Conservation (phyloP, 1,284 basidiomycete genomes). For the Leccinum cinnamomeum region DNA sequence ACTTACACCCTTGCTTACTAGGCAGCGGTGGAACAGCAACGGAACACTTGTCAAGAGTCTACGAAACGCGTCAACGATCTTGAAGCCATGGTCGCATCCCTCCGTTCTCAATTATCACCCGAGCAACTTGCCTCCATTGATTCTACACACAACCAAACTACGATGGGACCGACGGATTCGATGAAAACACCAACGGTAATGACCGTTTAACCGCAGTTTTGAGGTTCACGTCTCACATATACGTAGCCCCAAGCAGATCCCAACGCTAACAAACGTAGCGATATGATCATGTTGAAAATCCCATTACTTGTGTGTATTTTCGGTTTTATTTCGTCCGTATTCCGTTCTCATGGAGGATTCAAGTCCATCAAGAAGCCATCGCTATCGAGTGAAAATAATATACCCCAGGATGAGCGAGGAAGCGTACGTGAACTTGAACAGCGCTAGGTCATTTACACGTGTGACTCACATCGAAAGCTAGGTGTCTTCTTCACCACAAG, state of each 20-base stretch:
- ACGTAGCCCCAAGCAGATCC: conserved; percentile 12
- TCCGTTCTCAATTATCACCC: conserved; percentile 21
- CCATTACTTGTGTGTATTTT: conserved; percentile 24
- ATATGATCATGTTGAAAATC: conserved; percentile 29
- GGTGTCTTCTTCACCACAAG: conserved; percentile 6
- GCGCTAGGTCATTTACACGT: neutral
- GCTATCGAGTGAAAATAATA: conserved; percentile 4
- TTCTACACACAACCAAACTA: conserved; percentile 1
- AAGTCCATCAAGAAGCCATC: conserved; percentile 15
- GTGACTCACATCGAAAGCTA: neutral
- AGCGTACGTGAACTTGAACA: conserved; percentile 15
- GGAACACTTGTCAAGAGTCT: conserved; percentile 13
- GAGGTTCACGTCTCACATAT: conserved; percentile 12
- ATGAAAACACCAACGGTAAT: conserved; percentile 17
- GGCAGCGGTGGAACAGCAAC: conserved; percentile 21
- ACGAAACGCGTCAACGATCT: conserved; percentile 21
- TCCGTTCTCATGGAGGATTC: conserved; percentile 7
- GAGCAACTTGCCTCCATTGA: conserved; percentile 26
- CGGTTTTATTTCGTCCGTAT: neutral
- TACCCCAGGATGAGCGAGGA: conserved; percentile 5
- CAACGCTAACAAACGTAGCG: conserved; percentile 20
- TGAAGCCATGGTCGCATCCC: conserved; percentile 20
- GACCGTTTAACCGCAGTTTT: neutral
- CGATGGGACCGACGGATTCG: neutral
- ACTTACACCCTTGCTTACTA: conserved; percentile 10